These are phyloP conservation scores for Mortierella sp. DNA, from an alignment of 371 early-diverging fungal genomes.

Conservation along the genomic window DNA sequence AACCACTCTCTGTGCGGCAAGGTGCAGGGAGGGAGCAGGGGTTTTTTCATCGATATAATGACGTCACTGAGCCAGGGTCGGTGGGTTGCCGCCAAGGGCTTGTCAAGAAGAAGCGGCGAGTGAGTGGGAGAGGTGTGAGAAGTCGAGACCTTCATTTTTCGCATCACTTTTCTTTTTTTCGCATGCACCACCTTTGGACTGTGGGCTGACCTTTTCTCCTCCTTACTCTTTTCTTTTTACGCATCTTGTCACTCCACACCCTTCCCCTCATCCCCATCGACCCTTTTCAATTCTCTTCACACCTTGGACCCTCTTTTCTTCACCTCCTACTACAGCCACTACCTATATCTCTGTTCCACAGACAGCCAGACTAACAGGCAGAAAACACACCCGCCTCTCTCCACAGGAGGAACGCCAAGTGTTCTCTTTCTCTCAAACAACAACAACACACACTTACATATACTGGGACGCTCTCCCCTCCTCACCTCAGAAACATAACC, in stretches of 20 bases:
- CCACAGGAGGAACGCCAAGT: conserved; percentile 1
- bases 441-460: neutral
- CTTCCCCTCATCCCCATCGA: neutral
- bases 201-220: neutral
- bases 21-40: neutral
- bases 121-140: neutral
- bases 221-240: neutral
- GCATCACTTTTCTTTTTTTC: neutral
- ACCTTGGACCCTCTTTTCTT: neutral
- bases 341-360: neutral
- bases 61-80: neutral
- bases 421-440: neutral
- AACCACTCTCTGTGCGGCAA: neutral
- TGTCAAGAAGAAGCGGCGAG: too few species aligned
- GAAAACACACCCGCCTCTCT: neutral
- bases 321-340: neutral
- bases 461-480: neutral
- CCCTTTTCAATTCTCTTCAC: neutral
- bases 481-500: neutral
- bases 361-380: neutral
- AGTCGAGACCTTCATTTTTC: neutral
- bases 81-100: neutral
- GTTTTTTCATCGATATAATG: neutral
- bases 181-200: neutral
- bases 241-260: neutral